A percentile compares a stretch with the other conserved stretches of the same genome.
phyloP scores from a whole-genome alignment of 1,284 basidiomycete genomes.

The Ceratobasidium sp. region DNA sequence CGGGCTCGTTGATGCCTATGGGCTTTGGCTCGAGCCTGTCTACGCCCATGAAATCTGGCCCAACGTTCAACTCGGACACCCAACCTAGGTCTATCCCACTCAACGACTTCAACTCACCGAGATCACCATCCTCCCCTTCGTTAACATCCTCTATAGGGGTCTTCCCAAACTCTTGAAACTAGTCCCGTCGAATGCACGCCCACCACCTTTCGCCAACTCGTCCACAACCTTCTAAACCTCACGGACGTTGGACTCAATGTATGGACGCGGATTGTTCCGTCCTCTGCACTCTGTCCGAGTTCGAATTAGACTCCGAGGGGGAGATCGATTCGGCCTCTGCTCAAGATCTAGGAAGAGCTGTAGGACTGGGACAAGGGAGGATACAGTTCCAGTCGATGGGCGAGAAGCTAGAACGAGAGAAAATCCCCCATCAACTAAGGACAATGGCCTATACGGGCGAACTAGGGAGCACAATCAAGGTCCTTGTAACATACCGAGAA shows the following conservation, averaged over 20 bases:
- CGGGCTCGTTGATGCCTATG: too few species aligned
- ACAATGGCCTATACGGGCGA: constrained; percentile 32
- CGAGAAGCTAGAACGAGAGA: too few species aligned
- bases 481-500: constrained; percentile 17
- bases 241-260: constrained; percentile 9
- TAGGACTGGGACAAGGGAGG: too few species aligned
- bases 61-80: too few species aligned
- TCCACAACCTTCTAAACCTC: constrained; percentile 6
- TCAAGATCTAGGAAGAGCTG: too few species aligned
- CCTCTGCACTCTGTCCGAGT: constrained; percentile 5
- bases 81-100: too few species aligned
- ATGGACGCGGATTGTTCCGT: constrained; percentile 3
- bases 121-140: constrained; percentile 9
- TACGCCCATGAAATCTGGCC: too few species aligned
- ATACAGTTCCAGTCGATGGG: too few species aligned
- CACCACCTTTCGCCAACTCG: constrained; percentile 13
- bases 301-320: too few species aligned
- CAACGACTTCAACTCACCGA: too few species aligned
- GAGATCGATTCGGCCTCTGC: too few species aligned
- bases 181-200: constrained; percentile 14
- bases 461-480: constrained; percentile 1
- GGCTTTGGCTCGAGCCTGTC: not conserved
- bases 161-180: constrained; percentile 6
- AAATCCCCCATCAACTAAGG: constrained; percentile 4
- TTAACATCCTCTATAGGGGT: not conserved